Conservation (phyloP, 371 early-diverging fungal genomes). For the Amoeboaphelidium protococcarum region DNA sequence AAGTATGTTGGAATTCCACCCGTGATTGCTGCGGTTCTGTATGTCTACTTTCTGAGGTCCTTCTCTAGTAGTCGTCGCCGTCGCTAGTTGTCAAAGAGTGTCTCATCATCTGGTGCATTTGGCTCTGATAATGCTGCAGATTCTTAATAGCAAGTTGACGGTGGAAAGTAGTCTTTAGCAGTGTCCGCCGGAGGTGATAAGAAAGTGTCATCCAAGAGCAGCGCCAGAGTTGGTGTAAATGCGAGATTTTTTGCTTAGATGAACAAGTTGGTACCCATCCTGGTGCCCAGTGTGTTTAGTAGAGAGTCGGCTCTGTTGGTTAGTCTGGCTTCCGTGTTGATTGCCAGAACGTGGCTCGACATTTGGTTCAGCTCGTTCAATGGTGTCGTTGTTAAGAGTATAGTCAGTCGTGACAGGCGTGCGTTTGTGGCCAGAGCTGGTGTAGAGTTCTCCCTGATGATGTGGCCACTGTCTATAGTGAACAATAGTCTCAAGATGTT, state of each 20-base stretch:
- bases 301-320: conserved; percentile 35
- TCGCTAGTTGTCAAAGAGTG: background rate
- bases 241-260: conserved; percentile 21
- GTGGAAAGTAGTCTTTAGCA: background rate
- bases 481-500: conserved; percentile 40
- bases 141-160: too few species aligned
- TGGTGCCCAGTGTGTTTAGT: conserved; percentile 16
- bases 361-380: conserved; percentile 37
- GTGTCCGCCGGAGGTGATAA: background rate
- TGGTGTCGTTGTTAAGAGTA: conserved; percentile 35
- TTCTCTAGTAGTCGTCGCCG: background rate
- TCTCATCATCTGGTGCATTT: background rate
- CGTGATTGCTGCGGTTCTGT: background rate
- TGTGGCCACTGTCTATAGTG: conserved; percentile 50
- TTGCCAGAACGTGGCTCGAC: conserved; percentile 42
- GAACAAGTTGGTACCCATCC: background rate
- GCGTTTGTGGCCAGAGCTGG: background rate
- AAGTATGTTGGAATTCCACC: background rate
- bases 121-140: background rate
- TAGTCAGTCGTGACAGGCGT: conserved; percentile 28
- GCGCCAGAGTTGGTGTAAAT: conserved; percentile 26
- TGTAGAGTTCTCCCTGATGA: conserved; percentile 21
- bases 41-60: background rate
- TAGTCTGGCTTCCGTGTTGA: conserved; percentile 27
- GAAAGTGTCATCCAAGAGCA: background rate